A percentile compares a stretch with the other conserved stretches of the same genome.
Evolutionary conservation across 208 protist genomes (phyloP).

Genomic region (Leishmania aethiopica): DNA sequence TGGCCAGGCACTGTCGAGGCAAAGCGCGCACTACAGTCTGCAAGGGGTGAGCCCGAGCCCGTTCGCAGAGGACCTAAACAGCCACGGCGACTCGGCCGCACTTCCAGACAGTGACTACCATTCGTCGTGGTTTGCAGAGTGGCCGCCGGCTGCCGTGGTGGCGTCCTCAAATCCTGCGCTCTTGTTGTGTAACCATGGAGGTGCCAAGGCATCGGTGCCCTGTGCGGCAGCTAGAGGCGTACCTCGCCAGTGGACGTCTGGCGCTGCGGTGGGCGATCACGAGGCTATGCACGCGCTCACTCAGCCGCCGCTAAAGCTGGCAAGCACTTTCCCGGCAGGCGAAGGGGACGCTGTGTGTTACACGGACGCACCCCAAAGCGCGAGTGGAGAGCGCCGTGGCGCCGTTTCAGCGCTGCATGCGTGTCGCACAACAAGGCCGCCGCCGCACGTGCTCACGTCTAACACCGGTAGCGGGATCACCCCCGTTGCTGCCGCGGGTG

Average conservation of each 20-base stretch:
- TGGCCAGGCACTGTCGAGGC: neutral
- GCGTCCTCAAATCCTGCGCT: neutral
- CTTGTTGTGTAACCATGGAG: neutral
- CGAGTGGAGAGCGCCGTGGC: neutral
- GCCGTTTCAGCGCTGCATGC: neutral
- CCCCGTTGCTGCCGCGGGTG: constrained; percentile 1
- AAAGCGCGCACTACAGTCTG: neutral
- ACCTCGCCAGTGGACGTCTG: neutral
- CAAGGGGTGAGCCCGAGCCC: constrained; percentile 9
- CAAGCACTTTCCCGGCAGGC: neutral
- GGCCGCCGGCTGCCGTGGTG: neutral
- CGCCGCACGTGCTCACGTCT: neutral
- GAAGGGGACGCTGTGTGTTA: neutral
- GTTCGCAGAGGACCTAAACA: neutral
- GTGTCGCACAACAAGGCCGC: neutral
- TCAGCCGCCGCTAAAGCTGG: neutral
- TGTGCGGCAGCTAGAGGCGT: neutral
- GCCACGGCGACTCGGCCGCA: neutral
- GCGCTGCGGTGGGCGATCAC: neutral
- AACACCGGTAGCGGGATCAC: neutral
- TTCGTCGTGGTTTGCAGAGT: constrained; percentile 3
- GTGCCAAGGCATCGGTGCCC: neutral
- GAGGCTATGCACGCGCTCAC: neutral
- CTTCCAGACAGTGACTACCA: neutral
- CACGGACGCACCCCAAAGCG: neutral